Conservation (phyloP, 495 filamentous ascomycete species). For the Viridothelium virens region DNA sequence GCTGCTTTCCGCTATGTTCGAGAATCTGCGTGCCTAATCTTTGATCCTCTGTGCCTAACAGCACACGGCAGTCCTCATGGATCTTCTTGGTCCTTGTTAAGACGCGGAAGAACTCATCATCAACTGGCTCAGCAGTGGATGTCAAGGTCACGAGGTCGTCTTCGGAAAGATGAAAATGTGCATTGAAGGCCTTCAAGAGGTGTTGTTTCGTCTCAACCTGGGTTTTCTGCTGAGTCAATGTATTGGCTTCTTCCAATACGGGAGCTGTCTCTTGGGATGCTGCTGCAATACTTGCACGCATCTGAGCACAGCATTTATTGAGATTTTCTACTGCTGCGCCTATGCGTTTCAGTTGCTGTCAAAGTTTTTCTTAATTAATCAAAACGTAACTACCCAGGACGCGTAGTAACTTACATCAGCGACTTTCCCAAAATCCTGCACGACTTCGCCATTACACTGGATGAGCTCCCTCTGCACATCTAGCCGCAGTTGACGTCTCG, state of each 20-base stretch:
- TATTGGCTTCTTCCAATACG: conserved; percentile 68
- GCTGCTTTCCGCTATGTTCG: conserved; percentile 73
- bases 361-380: conserved; percentile 2
- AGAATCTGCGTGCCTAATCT: conserved; percentile 78
- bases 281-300: conserved; percentile 65
- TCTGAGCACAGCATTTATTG: conserved; percentile 72
- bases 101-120: conserved; percentile 76
- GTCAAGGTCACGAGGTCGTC: conserved; percentile 67
- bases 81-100: conserved; percentile 80
- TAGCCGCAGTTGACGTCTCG: conserved; percentile 67
- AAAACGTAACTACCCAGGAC: conserved; percentile 6
- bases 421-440: conserved; percentile 82
- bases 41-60: conserved; percentile 87
- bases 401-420: conserved; percentile 57
- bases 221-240: conserved; percentile 63
- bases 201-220: conserved; percentile 81
- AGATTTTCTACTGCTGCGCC: conserved; percentile 68
- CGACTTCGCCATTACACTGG: conserved; percentile 84
- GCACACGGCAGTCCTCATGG: conserved; percentile 75
- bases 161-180: conserved; percentile 76
- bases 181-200: conserved; percentile 71
- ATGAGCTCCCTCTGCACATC: conserved; percentile 91
- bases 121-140: conserved; percentile 66
- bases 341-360: conserved; percentile 80
- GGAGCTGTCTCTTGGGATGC: conserved; percentile 69